Evolutionary conservation across 2,329 filamentous ascomycete genomes (phyloP), one percentile per base, ranked within the genome.

Genomic region (Dothiorella sarmentorum): DNA sequence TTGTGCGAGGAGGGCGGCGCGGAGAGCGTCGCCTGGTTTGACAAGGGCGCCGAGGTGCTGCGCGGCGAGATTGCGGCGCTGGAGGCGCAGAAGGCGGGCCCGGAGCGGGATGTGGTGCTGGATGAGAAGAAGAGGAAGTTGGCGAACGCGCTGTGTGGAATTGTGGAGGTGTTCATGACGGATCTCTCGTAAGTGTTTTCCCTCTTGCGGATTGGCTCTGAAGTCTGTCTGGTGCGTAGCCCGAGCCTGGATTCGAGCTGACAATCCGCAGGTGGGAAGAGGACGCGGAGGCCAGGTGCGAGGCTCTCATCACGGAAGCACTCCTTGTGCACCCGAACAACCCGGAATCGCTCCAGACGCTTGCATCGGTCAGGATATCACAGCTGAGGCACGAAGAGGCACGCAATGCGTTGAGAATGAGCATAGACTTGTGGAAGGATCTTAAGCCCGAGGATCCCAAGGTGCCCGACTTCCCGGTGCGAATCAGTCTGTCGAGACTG

Each of bases 111-210:
- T 68, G 72, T 63, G 29, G 49, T 61, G 61, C 55, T 85, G 38
- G 82, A 86, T 26, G 89, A 91, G 73, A 90, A 90, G 78, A 88
- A 88, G 71, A 80, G 81, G 64, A 94, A 94, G 74, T 80, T 97
- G 33, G 90, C 91, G 2, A 91, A 91, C 66, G 90, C 92, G n/a
- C 82, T 99, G 33, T 99, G 95, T 74, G 91, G 90, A 26, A 90
- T 97, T 61, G 87, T 90, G 6, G 94, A 99, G 77, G 91, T 99
- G 51, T 99, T 97, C 79, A 99, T 99, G 94, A 99, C 94, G 10
- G 94, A 99, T 77, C 77, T 97, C 66, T 94, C 89, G 67, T 94
- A 84, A 72, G 77, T 75, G 13, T 35, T 11, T 10, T n/a, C n/a
- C n/a, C n/a, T n/a, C n/a, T n/a, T n/a, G n/a, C n/a, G n/a, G n/a